Base-by-base conservation (phyloP, 2,329 filamentous ascomycete genomes). In the Ustilaginoidea virens region DNA sequence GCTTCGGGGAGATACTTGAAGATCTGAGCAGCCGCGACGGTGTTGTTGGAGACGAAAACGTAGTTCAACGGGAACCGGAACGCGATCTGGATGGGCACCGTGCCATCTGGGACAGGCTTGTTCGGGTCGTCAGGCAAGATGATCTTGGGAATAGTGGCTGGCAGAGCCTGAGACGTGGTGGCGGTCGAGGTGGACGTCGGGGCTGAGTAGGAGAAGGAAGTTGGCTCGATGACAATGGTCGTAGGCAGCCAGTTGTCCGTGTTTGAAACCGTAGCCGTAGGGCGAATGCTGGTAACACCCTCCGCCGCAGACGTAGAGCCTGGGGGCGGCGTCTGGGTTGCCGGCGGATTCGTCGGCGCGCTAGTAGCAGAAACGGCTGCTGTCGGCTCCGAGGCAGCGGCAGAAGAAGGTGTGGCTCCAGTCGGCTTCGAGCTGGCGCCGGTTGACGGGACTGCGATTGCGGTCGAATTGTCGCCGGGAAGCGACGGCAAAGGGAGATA, bases 1-100 rank as follows among this genome's bases (percentile, higher is more conserved):
- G 80, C 82, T 29, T 61, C 42, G 0, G 85, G 85, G 4, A 94
- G 60, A 39, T 71, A 80, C 30, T 69, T 57, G 59, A 94, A 92
- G 44, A 98, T 81, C 53, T 96, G 87, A 22, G 72, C 72, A 5
- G 82, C 79, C 12, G 85, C 80, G 38, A 76, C 64, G 10, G 72
- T 63, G 36, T 78, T 73, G 14, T 60, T 61, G 8, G 78, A 74
- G 17, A 96, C 80, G 47, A 92, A 93, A 7, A 68, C 58, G 52
- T 90, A 98, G 57, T 92, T 87, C 41, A 92, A 66, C 2, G 70
- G 68, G 45, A 74, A 78, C 29, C 71, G 60, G 65, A 96, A 94
- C 19, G 80, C 90, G 37, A 96, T 66, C 48, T 93, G 83, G 40
- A 93, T 76, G 41, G 80, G 55, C 4, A 70, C 73, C 1, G 69